These are phyloP conservation scores for Cadophora sp. DNA, from an alignment of 2,329 filamentous ascomycete species.

Conservation along the genomic window DNA sequence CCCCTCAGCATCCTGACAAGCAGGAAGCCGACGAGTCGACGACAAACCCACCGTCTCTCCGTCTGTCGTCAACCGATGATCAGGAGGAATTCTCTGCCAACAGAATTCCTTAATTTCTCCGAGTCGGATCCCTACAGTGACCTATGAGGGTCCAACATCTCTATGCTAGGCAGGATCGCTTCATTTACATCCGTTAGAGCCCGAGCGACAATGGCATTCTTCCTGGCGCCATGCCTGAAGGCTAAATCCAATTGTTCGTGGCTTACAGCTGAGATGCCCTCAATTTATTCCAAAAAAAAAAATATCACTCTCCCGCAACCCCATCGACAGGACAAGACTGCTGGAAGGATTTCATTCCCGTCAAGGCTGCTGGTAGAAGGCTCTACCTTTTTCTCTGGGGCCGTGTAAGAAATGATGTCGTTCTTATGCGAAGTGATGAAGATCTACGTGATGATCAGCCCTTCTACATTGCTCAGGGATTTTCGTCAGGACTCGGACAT, in stretches of 20 bases:
- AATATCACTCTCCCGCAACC: neutral
- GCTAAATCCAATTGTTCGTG: neutral
- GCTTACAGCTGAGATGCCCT: neutral
- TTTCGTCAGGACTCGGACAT: conserved; percentile 9
- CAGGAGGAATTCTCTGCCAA: neutral
- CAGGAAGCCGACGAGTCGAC: neutral
- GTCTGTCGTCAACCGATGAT: neutral
- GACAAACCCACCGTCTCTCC: neutral
- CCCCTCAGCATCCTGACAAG: conserved; percentile 6
- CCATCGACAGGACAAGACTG: neutral
- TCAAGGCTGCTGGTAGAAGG: neutral
- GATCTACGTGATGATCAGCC: conserved; percentile 18
- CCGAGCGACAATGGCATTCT: conserved; percentile 5
- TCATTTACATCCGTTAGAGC: neutral
- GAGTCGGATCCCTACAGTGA: neutral
- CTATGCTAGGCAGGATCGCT: neutral
- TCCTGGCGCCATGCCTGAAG: neutral
- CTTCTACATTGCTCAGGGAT: neutral
- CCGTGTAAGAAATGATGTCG: conserved; percentile 9
- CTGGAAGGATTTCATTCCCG: neutral
- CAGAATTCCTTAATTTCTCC: conserved; percentile 5
- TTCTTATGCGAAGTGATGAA: conserved; percentile 10
- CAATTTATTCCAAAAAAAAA: neutral
- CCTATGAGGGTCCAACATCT: neutral
- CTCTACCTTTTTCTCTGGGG: neutral